These are phyloP conservation scores for Pisolithus thermaeus DNA, from an alignment of 1,284 basidiomycete genomes.

Conservation along the genomic window DNA sequence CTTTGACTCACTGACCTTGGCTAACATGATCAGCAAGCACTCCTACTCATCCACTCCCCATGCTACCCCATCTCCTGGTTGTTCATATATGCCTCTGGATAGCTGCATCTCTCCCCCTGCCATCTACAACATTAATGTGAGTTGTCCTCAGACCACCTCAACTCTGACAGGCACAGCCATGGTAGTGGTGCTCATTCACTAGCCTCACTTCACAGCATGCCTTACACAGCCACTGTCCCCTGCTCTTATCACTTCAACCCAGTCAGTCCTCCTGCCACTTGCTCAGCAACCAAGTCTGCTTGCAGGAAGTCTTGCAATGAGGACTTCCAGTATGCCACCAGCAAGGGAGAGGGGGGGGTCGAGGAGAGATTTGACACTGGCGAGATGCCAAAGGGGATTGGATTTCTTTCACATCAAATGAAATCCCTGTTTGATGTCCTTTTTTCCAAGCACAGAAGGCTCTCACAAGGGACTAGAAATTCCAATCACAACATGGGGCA, in stretches of 20 bases:
- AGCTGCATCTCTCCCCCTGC: constrained; percentile 63
- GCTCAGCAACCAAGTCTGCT: constrained; percentile 33
- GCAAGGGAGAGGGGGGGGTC: too few relatives aligned
- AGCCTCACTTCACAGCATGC: too few relatives aligned
- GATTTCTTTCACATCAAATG: constrained; percentile 15
- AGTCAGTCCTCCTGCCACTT: constrained; percentile 48
- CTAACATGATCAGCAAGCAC: constrained; percentile 55
- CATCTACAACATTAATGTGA: constrained; percentile 50
- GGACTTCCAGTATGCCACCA: too few relatives aligned
- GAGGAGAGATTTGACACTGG: constrained; percentile 2
- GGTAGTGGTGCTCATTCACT: too few relatives aligned
- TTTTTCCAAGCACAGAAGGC: constrained; percentile 4
- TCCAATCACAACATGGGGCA: constrained; percentile 28
- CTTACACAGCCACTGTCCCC: too few relatives aligned
- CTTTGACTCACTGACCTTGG: constrained; percentile 56
- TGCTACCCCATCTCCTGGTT: constrained; percentile 50
- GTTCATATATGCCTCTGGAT: constrained; percentile 63
- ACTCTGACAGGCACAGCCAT: too few relatives aligned
- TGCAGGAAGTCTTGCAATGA: too few relatives aligned
- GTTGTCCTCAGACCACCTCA: too few relatives aligned
- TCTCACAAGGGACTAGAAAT: constrained; percentile 24
- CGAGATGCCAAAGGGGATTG: constrained; percentile 15
- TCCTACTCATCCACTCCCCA: constrained; percentile 54
- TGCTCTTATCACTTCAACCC: too few relatives aligned
- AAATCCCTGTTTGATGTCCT: constrained; percentile 15